Conservation (phyloP, 2,329 filamentous ascomycete species). For the Aspergillus hortae region DNA sequence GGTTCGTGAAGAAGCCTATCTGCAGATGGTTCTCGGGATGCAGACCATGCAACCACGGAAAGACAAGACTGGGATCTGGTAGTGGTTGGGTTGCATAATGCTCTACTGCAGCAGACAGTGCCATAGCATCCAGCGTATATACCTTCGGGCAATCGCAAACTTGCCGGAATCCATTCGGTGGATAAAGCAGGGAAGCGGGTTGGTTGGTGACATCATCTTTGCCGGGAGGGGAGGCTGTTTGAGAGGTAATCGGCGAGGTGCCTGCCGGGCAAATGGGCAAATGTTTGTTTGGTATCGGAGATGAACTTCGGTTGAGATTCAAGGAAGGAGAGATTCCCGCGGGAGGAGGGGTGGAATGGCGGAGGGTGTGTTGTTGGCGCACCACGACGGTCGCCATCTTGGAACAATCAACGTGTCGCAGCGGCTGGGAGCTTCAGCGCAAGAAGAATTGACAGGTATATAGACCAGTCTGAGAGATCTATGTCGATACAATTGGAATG, state of each 20-base stretch:
- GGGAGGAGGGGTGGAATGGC: conserved; percentile 49
- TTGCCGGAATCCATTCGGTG: conserved; percentile 62
- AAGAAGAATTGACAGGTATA: not conserved
- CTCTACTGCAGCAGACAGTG: conserved; percentile 70
- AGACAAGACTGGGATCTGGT: conserved; percentile 79
- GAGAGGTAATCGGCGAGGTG: conserved; percentile 59
- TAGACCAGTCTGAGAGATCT: conserved; percentile 7
- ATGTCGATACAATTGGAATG: not conserved
- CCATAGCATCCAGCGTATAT: conserved; percentile 68
- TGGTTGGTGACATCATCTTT: conserved; percentile 53
- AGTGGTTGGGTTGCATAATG: conserved; percentile 74
- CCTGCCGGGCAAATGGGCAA: conserved; percentile 85
- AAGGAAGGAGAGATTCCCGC: conserved; percentile 47
- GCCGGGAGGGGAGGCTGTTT: conserved; percentile 62
- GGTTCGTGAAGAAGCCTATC: conserved; percentile 79
- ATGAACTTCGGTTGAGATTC: conserved; percentile 57
- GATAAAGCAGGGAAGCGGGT: conserved; percentile 69
- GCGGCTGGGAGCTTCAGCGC: not conserved
- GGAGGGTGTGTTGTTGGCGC: conserved; percentile 41
- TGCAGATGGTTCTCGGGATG: conserved; percentile 87
- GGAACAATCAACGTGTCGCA: not conserved
- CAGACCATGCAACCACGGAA: conserved; percentile 93
- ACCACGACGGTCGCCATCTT: conserved; percentile 47
- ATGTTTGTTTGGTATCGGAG: conserved; percentile 81
- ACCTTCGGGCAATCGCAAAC: conserved; percentile 57